phyloP scores from a whole-genome alignment of 2,329 filamentous ascomycete species.

The Capronia coronata region DNA sequence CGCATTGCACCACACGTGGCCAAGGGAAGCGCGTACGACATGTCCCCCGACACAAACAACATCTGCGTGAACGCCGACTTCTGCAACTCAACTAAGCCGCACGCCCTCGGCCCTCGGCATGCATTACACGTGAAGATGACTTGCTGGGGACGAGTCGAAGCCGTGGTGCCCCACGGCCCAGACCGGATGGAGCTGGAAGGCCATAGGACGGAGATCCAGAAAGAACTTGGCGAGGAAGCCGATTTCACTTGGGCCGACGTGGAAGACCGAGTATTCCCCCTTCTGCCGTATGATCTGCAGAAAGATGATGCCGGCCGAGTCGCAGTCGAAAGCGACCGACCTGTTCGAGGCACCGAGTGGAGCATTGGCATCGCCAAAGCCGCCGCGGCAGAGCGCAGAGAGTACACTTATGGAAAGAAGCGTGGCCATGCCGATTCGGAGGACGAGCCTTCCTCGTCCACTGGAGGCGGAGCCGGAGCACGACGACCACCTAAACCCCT shows the following conservation, averaged over 20 bases:
- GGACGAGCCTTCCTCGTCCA: background rate
- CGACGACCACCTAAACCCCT: background rate
- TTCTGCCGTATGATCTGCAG: slow-evolving; percentile 13
- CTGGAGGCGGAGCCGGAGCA: background rate
- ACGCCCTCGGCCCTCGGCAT: background rate
- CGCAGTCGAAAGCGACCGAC: background rate
- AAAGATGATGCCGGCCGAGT: slow-evolving; percentile 6
- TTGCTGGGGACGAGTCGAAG: slow-evolving; percentile 25
- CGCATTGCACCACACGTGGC: slow-evolving; percentile 15
- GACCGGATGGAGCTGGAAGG: slow-evolving; percentile 3
- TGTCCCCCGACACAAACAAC: slow-evolving; percentile 1
- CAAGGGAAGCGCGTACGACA: slow-evolving; percentile 15
- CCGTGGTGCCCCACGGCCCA: slow-evolving; percentile 10
- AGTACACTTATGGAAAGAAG: background rate
- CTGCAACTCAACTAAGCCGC: background rate
- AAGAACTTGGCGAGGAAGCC: background rate
- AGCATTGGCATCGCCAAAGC: slow-evolving; percentile 2
- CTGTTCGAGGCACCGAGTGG: slow-evolving; percentile 17
- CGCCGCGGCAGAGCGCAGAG: background rate
- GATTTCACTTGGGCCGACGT: slow-evolving; percentile 7
- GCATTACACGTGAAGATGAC: slow-evolving; percentile 22
- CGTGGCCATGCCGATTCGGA: background rate
- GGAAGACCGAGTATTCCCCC: slow-evolving; percentile 9
- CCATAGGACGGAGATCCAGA: background rate
- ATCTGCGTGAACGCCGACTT: slow-evolving; percentile 16